Evolutionary conservation across 2,329 filamentous ascomycete species (phyloP), one percentile per base, ranked within the genome.

Genomic region (Metarhizium brunneum): DNA sequence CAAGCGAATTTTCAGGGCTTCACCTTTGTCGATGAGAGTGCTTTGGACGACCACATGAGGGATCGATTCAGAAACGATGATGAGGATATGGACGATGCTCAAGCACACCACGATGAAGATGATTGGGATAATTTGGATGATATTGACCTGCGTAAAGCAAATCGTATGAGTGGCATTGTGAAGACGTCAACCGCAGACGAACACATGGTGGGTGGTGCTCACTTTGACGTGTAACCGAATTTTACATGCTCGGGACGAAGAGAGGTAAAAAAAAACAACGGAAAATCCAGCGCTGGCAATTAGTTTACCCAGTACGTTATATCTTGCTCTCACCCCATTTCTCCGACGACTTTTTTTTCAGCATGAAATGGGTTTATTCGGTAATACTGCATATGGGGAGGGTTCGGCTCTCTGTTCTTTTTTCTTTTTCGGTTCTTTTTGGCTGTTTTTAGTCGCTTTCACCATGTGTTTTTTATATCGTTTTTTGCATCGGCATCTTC

Each of bases 1-100:
- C 94, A 99, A 73, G 94, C 92, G 60, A 96, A 97, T 68, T 99
- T 99, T 77, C 90, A 94, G 66, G 94, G 94, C 38, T 99, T 99
- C 72, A 99, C 94, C 0, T 99, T 95, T 69, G 94, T 97, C n/a
- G 94, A 97, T 64, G 92, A 97, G 73, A 96, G 90, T 66, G 89
- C 90, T 2, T 85, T 99, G 55, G 92, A 97, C 53, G 90, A 92
- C 60, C 86, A 94, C 61, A 91, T 90, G 83, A 72, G 74, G 56
- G 77, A 77, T 58, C 73, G 76, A 52, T 64, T 68, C 54, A 65
- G 73, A 57, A 71, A 69, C 54, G 74, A 79, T 53, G 76, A 82
- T 50, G 82, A 86, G 59, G 78, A 84, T 29, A 84, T 85, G 82
- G 76, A 81, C 56, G 81, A 85, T 59, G 76, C 73, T 42, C 71